phyloP scores from a whole-genome alignment of 2,329 filamentous ascomycete genomes.

The Botryosphaeria dothidea region DNA sequence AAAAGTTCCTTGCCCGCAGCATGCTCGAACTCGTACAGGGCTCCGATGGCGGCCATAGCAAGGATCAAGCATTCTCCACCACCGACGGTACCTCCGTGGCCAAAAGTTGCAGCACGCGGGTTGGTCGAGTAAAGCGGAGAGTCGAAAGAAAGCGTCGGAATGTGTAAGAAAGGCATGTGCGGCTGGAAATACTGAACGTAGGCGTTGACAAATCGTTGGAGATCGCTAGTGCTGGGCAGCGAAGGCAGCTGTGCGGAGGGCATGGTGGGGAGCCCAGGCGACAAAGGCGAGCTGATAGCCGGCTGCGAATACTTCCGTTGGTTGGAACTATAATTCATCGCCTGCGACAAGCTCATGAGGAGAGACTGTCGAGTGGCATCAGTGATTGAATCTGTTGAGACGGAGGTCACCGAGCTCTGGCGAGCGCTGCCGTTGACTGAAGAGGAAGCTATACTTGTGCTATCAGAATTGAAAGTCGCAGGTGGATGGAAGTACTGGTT shows the following conservation, averaged over 20 bases:
- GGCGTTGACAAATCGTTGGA: constrained; percentile 86
- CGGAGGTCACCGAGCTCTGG: constrained; percentile 61
- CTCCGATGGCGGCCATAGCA: constrained; percentile 84
- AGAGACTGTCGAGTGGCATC: constrained; percentile 66
- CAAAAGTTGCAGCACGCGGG: constrained; percentile 60
- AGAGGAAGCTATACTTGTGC: constrained; percentile 60
- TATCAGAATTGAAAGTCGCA: constrained; percentile 71
- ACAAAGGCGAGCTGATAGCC: constrained; percentile 55
- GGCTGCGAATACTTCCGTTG: constrained; percentile 63
- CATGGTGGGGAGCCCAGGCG: constrained; percentile 29
- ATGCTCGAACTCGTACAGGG: constrained; percentile 84
- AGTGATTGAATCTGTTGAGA: constrained; percentile 65
- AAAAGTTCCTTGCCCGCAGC: constrained; percentile 81
- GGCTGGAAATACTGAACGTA: constrained; percentile 94
- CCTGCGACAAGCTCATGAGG: constrained; percentile 62
- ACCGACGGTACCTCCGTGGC: constrained; percentile 60
- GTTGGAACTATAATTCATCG: constrained; percentile 53
- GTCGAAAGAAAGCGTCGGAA: constrained; percentile 89
- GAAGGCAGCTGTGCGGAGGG: constrained; percentile 51
- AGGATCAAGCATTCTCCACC: constrained; percentile 85
- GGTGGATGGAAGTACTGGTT: constrained; percentile 64
- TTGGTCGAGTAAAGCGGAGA: constrained; percentile 65
- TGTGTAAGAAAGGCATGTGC: constrained; percentile 90
- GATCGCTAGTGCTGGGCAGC: constrained; percentile 78
- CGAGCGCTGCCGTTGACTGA: constrained; percentile 68